Evolutionary conservation across 306 rosid genomes (phyloP).

Genomic region (Prunus padus): DNA sequence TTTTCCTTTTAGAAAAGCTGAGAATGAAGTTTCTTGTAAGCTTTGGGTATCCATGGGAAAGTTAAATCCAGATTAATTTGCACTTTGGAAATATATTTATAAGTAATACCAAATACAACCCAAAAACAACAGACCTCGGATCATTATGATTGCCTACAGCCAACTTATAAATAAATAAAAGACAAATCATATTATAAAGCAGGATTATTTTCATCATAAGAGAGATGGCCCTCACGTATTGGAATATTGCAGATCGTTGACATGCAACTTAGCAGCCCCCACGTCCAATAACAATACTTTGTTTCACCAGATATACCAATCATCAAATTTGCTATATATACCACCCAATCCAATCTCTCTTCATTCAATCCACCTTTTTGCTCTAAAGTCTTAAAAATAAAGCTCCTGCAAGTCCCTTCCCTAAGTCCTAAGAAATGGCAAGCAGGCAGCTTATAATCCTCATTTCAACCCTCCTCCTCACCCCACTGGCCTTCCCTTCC

Average conservation of each 20-base stretch:
- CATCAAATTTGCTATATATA: constrained; percentile 25
- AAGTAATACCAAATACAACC: no score
- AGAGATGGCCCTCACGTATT: constrained; percentile 54
- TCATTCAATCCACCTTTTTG: not conserved
- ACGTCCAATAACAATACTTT: constrained; percentile 38
- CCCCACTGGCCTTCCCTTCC: constrained; percentile 37
- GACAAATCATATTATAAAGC: no score
- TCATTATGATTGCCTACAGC: no score
- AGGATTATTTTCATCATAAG: not conserved
- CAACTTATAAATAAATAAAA: no score
- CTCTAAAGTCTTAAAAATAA: constrained; percentile 7
- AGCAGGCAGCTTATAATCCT: constrained; percentile 30
- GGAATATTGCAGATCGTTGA: constrained; percentile 19
- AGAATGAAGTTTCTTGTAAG: no score
- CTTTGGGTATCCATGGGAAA: no score
- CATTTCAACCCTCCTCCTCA: constrained; percentile 39
- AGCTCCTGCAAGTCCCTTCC: constrained; percentile 17
- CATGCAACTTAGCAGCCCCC: constrained; percentile 43
- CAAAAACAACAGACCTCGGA: no score
- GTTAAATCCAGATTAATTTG: no score
- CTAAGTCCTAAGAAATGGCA: constrained; percentile 47
- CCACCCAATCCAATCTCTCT: not conserved
- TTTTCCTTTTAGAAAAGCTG: no score
- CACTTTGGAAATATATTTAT: no score
- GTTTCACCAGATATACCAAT: not conserved